phyloP scores from a whole-genome alignment of 2,329 filamentous ascomycete genomes.

The Ophiostoma perfectum region DNA sequence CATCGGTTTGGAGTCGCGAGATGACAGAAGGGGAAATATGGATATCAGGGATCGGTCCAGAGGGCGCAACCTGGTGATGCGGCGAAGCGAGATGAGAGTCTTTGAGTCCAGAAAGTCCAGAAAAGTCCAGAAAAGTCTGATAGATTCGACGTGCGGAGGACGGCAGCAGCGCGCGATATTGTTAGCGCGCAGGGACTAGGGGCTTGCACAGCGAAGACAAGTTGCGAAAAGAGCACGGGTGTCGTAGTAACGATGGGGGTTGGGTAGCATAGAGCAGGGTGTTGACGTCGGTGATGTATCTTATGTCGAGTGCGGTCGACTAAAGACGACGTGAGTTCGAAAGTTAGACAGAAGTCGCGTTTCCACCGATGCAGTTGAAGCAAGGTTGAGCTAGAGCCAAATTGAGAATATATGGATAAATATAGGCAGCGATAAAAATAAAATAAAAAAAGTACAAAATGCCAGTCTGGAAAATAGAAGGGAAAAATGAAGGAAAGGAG shows the following conservation, averaged over 20 bases:
- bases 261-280: background rate
- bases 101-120: background rate
- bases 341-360: background rate
- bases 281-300: constrained; percentile 1
- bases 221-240: background rate
- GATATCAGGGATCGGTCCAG: background rate
- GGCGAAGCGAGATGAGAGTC: background rate
- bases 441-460: background rate
- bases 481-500: constrained; percentile 13
- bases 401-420: background rate
- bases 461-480: background rate
- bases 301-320: background rate
- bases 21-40: background rate
- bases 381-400: background rate
- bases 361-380: background rate
- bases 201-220: constrained; percentile 1
- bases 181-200: constrained; percentile 9
- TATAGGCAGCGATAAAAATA: background rate
- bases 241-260: background rate
- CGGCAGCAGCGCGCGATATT: background rate
- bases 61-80: background rate
- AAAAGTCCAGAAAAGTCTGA: constrained; percentile 10
- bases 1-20: constrained; percentile 23
- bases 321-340: background rate
- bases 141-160: constrained; percentile 1